These are phyloP conservation scores for Phialophora macrospora DNA, from an alignment of 2,329 filamentous ascomycete species.

Conservation along the genomic window DNA sequence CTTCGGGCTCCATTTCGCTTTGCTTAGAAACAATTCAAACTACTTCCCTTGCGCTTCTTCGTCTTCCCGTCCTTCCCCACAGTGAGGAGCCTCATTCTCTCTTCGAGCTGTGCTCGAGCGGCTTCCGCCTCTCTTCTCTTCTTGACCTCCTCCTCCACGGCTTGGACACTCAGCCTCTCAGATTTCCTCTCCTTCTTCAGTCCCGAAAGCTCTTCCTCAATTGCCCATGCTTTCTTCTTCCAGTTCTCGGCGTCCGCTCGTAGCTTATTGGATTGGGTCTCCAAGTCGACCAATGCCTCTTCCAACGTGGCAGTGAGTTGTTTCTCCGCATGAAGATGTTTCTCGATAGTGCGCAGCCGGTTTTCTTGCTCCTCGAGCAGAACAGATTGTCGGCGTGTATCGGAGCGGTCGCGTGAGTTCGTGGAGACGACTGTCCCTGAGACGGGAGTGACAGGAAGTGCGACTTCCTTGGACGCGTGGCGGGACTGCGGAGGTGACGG, in stretches of 20 bases:
- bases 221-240: conserved; percentile 79
- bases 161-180: conserved; percentile 73
- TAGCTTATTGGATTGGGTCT: conserved; percentile 87
- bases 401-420: conserved; percentile 46
- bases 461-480: conserved; percentile 81
- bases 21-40: conserved; percentile 90
- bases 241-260: conserved; percentile 88
- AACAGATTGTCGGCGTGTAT: conserved; percentile 59
- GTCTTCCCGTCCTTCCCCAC: conserved; percentile 55
- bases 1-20: not conserved
- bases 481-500: conserved; percentile 66
- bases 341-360: conserved; percentile 93
- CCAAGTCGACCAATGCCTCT: conserved; percentile 91
- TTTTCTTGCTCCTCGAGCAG: conserved; percentile 93
- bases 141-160: conserved; percentile 94
- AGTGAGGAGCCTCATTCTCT: conserved; percentile 89
- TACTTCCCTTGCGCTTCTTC: conserved; percentile 91
- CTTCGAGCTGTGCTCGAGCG: conserved; percentile 85
- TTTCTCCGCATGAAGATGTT: conserved; percentile 93
- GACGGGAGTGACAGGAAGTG: conserved; percentile 30
- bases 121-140: conserved; percentile 89
- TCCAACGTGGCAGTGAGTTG: conserved; percentile 94
- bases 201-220: conserved; percentile 66
- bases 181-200: conserved; percentile 64
- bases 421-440: conserved; percentile 32